A percentile compares a stretch with the other conserved stretches of the same genome.
These are phyloP conservation scores for Friedmanniomyces endolithicus DNA, from an alignment of 495 filamentous ascomycete genomes.

Conservation along the genomic window DNA sequence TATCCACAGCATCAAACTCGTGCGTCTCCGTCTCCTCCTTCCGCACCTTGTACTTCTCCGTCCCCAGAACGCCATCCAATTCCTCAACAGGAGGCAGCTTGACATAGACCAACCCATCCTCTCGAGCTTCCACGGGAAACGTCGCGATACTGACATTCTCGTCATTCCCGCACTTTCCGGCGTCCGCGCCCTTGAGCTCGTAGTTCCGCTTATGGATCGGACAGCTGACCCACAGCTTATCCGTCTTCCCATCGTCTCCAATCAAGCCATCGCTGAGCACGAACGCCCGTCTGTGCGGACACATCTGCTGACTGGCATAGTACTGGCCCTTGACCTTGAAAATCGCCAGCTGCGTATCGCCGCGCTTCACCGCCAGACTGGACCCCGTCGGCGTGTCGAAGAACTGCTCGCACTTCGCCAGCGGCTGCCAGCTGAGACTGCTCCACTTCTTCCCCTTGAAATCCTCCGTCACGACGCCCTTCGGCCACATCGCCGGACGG, in stretches of 20 bases:
- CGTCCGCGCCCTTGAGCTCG: slow-evolving; percentile 53
- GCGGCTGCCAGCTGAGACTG: slow-evolving; percentile 67
- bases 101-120: slow-evolving; percentile 73
- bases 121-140: slow-evolving; percentile 66
- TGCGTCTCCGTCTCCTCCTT: slow-evolving; percentile 46
- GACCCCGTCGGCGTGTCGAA: slow-evolving; percentile 57
- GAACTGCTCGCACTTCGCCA: slow-evolving; percentile 65
- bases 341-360: slow-evolving; percentile 83
- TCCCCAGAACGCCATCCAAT: slow-evolving; percentile 71
- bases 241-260: slow-evolving; percentile 47
- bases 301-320: slow-evolving; percentile 96
- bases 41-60: slow-evolving; percentile 69
- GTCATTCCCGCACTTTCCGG: slow-evolving; percentile 69
- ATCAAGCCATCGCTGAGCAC: slow-evolving; percentile 77
- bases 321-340: slow-evolving; percentile 77
- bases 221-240: slow-evolving; percentile 74
- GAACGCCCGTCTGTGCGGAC: slow-evolving; percentile 89
- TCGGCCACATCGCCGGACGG: slow-evolving; percentile 76
- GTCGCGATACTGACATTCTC: slow-evolving; percentile 68
- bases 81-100: slow-evolving; percentile 79
- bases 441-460: slow-evolving; percentile 69
- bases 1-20: slow-evolving; percentile 78
- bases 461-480: slow-evolving; percentile 53
- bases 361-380: slow-evolving; percentile 64
- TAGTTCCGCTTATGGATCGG: slow-evolving; percentile 92